A percentile compares a stretch with the other conserved stretches of the same genome.
phyloP scores from a whole-genome alignment of 495 filamentous ascomycete species.

The Penicillium daleae region DNA sequence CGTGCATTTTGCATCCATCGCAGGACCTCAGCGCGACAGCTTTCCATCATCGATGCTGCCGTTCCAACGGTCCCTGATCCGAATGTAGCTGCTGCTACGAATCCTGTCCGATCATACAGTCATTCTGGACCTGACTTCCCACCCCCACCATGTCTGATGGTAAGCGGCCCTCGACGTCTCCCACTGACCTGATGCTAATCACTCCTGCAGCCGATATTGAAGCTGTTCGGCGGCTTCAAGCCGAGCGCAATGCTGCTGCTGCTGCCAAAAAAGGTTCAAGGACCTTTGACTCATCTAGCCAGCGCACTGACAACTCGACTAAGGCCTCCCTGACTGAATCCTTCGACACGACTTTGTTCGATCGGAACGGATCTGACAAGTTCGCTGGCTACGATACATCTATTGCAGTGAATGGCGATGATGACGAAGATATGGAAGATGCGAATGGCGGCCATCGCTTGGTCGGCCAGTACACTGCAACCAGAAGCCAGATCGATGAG shows the following conservation, averaged over 20 bases:
- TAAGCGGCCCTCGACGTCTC: slow-evolving; percentile 37
- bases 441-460: slow-evolving; percentile 73
- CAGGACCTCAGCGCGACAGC: slow-evolving; percentile 25
- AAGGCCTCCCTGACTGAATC: slow-evolving; percentile 94
- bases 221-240: slow-evolving; percentile 78
- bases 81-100: slow-evolving; percentile 47
- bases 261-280: slow-evolving; percentile 83
- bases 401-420: slow-evolving; percentile 79
- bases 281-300: slow-evolving; percentile 82
- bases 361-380: slow-evolving; percentile 75
- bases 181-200: slow-evolving; percentile 32
- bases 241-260: slow-evolving; percentile 87
- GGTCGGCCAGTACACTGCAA: slow-evolving; percentile 96
- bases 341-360: slow-evolving; percentile 94
- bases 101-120: slow-evolving; percentile 35
- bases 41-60: slow-evolving; percentile 32
- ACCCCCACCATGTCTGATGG: slow-evolving; percentile 62
- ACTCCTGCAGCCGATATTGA: slow-evolving; percentile 72
- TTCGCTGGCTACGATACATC: slow-evolving; percentile 90
- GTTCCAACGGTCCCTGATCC: slow-evolving; percentile 40
- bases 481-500: slow-evolving; percentile 88
- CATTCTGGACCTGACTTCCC: slow-evolving; percentile 24
- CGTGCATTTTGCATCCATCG: slow-evolving; percentile 31
- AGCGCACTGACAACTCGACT: slow-evolving; percentile 87
- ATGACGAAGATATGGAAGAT: slow-evolving; percentile 78